Evolutionary conservation across 2,329 filamentous ascomycete genomes (phyloP).

Genomic region (Hymenotorrendiella dingleyae): DNA sequence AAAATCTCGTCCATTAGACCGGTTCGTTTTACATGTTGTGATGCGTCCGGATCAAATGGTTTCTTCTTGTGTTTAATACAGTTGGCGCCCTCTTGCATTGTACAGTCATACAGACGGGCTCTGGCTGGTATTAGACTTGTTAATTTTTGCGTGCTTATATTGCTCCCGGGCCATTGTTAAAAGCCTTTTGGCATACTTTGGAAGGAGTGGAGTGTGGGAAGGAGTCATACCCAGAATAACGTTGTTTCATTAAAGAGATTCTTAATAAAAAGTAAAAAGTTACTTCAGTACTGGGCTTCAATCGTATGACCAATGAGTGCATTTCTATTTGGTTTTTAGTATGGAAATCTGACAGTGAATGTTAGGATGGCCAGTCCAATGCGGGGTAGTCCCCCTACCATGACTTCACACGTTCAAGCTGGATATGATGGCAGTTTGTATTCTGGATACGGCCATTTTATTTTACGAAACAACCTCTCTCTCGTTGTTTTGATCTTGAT

Average conservation of each 20-base stretch:
- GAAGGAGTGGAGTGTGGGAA: constrained; percentile 2
- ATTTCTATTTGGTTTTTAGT: too few relatives aligned
- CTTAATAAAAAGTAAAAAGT: constrained; percentile 7
- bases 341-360: too few relatives aligned
- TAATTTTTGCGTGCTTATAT: constrained; percentile 3
- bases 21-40: constrained; percentile 3
- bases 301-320: too few relatives aligned
- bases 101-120: constrained; percentile 8
- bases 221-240: constrained; percentile 9
- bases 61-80: constrained; percentile 10
- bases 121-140: constrained; percentile 3
- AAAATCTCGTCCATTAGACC: constrained; percentile 12
- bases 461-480: too few relatives aligned
- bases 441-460: too few relatives aligned
- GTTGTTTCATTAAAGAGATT: constrained; percentile 9
- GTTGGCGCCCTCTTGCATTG: constrained; percentile 6
- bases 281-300: too few relatives aligned
- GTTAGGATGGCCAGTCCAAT: too few relatives aligned
- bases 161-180: not conserved
- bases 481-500: too few relatives aligned
- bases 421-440: too few relatives aligned
- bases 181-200: not conserved
- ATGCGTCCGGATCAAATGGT: not conserved
- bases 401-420: too few relatives aligned
- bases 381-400: too few relatives aligned